Evolutionary conservation across 2,329 filamentous ascomycete genomes (phyloP).

Genomic region (Diaporthe nobilis): DNA sequence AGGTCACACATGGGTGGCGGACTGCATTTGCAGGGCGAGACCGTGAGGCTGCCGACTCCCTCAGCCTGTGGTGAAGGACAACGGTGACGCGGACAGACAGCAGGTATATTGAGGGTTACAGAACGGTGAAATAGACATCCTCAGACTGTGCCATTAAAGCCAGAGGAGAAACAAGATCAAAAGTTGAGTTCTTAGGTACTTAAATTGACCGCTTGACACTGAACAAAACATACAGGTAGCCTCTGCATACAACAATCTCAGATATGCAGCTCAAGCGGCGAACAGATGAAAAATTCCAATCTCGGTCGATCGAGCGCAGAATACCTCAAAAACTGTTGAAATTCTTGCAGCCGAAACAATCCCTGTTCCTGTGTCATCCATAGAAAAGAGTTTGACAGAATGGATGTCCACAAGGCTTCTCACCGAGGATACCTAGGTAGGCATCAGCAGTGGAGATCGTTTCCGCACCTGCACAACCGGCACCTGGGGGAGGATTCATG

Average conservation of each 20-base stretch:
- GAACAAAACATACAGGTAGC: not conserved
- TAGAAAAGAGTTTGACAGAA: no score
- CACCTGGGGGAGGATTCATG: not conserved
- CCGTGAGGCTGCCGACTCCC: not conserved
- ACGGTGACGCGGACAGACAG: not conserved
- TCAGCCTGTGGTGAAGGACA: not conserved
- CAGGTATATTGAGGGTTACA: not conserved
- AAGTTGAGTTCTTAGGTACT: not conserved
- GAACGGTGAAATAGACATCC: not conserved
- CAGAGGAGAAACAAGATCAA: not conserved
- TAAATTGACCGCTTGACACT: no score
- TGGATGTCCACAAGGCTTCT: not conserved
- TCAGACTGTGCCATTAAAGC: not conserved
- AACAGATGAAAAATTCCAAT: not conserved
- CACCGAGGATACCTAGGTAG: not conserved
- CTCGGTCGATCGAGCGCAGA: not conserved
- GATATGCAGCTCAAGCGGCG: not conserved
- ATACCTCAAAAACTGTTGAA: no score
- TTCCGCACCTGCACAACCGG: no score
- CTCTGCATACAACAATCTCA: not conserved
- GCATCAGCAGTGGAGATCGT: not conserved
- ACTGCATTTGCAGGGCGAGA: no score
- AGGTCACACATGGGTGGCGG: not conserved
- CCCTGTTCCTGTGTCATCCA: no score
- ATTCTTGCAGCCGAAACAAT: no score